These are phyloP conservation scores for Collybia sordida DNA, from an alignment of 768 basidiomycete species.

Conservation along the genomic window DNA sequence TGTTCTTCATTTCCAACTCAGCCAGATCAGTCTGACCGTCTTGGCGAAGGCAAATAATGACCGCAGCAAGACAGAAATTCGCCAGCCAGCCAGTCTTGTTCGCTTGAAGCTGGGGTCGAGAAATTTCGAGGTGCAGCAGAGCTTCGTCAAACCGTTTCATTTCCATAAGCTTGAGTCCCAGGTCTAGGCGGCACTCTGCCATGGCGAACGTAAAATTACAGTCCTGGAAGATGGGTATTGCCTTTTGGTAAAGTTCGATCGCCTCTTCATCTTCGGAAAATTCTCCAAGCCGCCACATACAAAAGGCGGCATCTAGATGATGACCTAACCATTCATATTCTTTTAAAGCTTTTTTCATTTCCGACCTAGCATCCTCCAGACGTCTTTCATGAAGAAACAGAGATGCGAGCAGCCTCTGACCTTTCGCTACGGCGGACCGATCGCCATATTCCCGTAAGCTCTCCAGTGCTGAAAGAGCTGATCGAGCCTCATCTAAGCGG, in stretches of 20 bases:
- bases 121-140: constrained; percentile 9
- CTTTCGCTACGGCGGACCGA: constrained; percentile 3
- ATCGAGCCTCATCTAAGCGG: constrained; percentile 7
- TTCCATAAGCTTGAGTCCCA: constrained; percentile 4
- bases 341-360: constrained; percentile 5
- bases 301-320: constrained; percentile 10
- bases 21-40: neutral
- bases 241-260: constrained; percentile 4
- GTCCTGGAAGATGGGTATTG: constrained; percentile 10
- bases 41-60: constrained; percentile 19
- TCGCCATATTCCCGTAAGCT: constrained; percentile 7
- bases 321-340: constrained; percentile 7
- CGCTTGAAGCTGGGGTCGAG: constrained; percentile 4
- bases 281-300: neutral
- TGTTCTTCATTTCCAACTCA: neutral
- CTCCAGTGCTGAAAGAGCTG: constrained; percentile 4
- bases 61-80: constrained; percentile 3
- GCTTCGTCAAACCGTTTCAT: constrained; percentile 7
- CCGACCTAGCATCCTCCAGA: constrained; percentile 3
- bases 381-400: constrained; percentile 1
- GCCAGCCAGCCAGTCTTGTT: constrained; percentile 3
- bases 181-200: constrained; percentile 8
- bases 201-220: constrained; percentile 8
- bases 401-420: constrained; percentile 1
- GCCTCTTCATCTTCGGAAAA: constrained; percentile 5